These are phyloP conservation scores for Phycomyces nitens DNA, from an alignment of 192 early-diverging fungal genomes.

Conservation along the genomic window DNA sequence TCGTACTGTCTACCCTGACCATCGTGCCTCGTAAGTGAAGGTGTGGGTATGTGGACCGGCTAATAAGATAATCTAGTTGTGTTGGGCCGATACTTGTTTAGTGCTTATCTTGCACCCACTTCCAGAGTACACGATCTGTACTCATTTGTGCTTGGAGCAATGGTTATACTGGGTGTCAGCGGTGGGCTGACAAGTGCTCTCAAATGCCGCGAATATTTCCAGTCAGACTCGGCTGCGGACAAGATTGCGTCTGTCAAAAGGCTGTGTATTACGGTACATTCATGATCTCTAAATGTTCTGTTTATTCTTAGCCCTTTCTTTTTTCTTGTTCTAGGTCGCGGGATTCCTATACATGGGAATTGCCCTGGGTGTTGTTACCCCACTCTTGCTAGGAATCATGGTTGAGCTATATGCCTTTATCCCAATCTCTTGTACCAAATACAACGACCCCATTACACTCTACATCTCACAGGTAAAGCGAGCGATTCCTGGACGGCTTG, in stretches of 20 bases:
- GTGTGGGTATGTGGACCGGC: no score
- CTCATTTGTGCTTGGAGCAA: constrained; percentile 67
- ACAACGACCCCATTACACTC: constrained; percentile 16
- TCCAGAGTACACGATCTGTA: constrained; percentile 75
- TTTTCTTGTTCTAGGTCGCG: constrained; percentile 2
- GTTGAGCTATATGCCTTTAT: constrained; percentile 72
- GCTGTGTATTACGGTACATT: not conserved
- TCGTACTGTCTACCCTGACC: constrained; percentile 47
- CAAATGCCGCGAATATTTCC: not conserved
- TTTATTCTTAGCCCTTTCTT: not conserved
- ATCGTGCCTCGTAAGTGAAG: constrained; percentile 43
- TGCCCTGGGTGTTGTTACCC: constrained; percentile 62
- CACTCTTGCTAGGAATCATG: constrained; percentile 62
- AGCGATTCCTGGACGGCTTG: not conserved
- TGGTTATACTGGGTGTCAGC: constrained; percentile 38
- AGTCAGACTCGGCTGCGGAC: not conserved
- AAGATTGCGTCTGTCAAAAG: no score
- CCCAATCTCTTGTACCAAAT: constrained; percentile 44
- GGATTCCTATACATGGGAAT: constrained; percentile 53
- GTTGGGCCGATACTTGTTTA: constrained; percentile 52
- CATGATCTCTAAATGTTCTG: no score
- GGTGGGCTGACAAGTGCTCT: not conserved
- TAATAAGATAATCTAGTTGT: no score
- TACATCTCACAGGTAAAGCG: constrained; percentile 33
- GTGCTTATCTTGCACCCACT: constrained; percentile 41